Evolutionary conservation across 306 rosid species (phyloP), one percentile per base, ranked within the genome.

Genomic region (Vicia faba): DNA sequence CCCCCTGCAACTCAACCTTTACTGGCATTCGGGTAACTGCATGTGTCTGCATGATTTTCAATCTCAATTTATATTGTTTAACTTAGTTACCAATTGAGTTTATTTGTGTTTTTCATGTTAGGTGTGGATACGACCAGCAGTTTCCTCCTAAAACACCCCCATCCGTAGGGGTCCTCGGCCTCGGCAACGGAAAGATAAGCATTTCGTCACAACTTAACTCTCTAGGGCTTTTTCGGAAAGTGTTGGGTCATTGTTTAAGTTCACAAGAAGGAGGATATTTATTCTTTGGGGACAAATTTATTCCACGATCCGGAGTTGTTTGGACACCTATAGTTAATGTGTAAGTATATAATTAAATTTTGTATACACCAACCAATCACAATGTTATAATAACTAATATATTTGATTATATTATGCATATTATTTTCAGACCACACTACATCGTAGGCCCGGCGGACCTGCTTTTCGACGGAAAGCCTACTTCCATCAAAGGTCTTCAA

Each of bases 101-200:
- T 36, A 9, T 53, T 41, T 25, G 4, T 57, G 1, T 71, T 29
- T 60, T 54, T 25, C 10, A 69, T 69, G 64, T 8, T 79, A 92
- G 98, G 67, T 89, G 98, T 68, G 96, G 96, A 56, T 81, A 79
- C 77, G 83, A 92, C 77, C 96, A 82, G 58, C 12, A 11, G 14
- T n/a, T 58, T 70, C 1, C 40, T 2, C 78, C 75, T 46, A 13
- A 44, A 9, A 76, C 23, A 23, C 5, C 80, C 0, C 71, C 84
- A 29, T 87, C 86, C 3, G 81, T 80, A 0, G 96, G 98, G 40
- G 89, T 92, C n/a, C 80, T 92, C 13, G 98, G 98, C 45, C 92
- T 92, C 23, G 95, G 95, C 11, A 67, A 38, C 31, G 91, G 93
- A 40, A 81, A 69, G 70, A 60, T 76, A 57, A 64, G 91, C 71